Evolutionary conservation across 257 asterid species (phyloP), one percentile per base, ranked within the genome.

Genomic region (Anisodus acutangulus): DNA sequence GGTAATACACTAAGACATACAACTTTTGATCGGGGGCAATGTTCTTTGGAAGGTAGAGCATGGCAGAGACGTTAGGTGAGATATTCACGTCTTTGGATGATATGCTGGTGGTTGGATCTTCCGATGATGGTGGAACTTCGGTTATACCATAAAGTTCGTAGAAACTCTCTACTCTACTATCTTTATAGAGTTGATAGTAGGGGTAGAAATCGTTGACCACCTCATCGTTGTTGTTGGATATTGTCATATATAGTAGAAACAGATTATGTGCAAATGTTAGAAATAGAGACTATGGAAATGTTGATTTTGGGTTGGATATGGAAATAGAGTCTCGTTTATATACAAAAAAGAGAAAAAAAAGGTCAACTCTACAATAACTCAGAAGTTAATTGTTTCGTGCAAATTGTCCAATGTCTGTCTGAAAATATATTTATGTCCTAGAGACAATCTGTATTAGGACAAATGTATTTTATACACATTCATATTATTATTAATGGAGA

Each of bases 41-140:
- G 53, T 49, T 6, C 10, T 8, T 49, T 49, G 53, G 10, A 49
- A 49, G 53, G 53, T 85, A 89, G 9, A 89, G 35, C 60, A 88
- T 87, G 5, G 88, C 89, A 2, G 91, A 89, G 26, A 89, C 47
- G 7, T 69, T 8, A 10, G 87, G 54, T 2, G 86, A 85, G 31
- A 89, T 89, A 35, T 72, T 43, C 59, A 85, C 35, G 78, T 89
- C 57, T 53, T 53, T 53, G 15, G 9, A 53, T 9, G 57, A 53
- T 53, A 53, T 4, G 4, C 15, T 4, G 57, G 4, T 53, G 57
- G 11, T 3, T 53, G 15, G 69, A 39, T 86, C 83, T 19, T 85
- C 71, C 9, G 45, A 64, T 1, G 87, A 79, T 0, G 89, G 85
- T 4, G 89, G 85, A 41, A 88, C 87, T 60, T n/a, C 31, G 26